Conservation (phyloP, 2,329 filamentous ascomycete genomes). For the Trichoderma cornu-damae region DNA sequence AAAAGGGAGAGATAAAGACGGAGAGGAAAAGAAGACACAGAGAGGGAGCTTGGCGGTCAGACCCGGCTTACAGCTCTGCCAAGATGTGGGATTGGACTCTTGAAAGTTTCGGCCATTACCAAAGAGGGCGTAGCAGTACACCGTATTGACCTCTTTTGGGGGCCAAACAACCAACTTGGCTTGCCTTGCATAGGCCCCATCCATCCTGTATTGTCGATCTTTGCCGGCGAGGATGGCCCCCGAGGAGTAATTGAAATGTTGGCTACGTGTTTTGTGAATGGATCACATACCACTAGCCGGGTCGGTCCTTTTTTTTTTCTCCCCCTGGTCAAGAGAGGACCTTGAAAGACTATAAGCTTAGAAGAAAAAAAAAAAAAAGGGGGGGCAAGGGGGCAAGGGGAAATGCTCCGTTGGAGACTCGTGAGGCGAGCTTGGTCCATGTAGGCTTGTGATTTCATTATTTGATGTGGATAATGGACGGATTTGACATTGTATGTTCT, state of each 20-base stretch:
- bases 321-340: not conserved
- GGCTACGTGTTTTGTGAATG: not conserved
- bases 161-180: not conserved
- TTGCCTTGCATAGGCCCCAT: not conserved
- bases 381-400: too few species aligned
- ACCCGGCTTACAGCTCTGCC: not conserved
- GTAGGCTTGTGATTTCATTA: too few species aligned
- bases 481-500: too few species aligned
- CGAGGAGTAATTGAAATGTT: not conserved
- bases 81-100: not conserved
- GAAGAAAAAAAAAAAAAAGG: too few species aligned
- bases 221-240: not conserved
- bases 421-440: too few species aligned
- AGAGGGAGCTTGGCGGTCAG: not conserved
- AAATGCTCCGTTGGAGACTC: too few species aligned
- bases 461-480: too few species aligned
- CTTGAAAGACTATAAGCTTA: not conserved
- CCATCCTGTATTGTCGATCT: not conserved
- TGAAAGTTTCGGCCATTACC: not conserved
- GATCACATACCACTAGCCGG: slow-evolving; percentile 1
- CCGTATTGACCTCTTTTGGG: not conserved
- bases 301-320: slow-evolving; percentile 8
- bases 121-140: not conserved
- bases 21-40: not conserved
- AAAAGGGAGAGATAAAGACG: slow-evolving; percentile 1